phyloP scores from a whole-genome alignment of 2,329 filamentous ascomycete species.

The Talaromyces sp. region DNA sequence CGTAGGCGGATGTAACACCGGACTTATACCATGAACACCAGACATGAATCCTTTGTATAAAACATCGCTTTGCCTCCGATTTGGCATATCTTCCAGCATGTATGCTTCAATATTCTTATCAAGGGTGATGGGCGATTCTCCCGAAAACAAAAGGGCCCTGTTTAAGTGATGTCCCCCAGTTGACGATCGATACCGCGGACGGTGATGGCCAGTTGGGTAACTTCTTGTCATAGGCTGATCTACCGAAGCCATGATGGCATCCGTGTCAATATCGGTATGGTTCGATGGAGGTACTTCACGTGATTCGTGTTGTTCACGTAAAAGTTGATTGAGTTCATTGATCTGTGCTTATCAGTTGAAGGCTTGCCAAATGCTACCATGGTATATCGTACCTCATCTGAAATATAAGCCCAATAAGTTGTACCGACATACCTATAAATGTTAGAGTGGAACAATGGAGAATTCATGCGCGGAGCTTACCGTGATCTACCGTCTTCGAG shows the following conservation, averaged over 20 bases:
- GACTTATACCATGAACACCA: conserved; percentile 43
- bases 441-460: conserved; percentile 11
- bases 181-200: conserved; percentile 12
- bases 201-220: neutral
- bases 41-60: conserved; percentile 46
- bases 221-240: conserved; percentile 8
- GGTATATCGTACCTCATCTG: conserved; percentile 33
- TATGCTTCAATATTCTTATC: conserved; percentile 33
- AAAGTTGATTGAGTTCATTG: conserved; percentile 40
- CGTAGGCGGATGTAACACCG: conserved; percentile 41
- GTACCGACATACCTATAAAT: conserved; percentile 40
- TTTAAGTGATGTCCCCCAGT: conserved; percentile 29
- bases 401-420: conserved; percentile 44
- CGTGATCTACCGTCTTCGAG: conserved; percentile 39
- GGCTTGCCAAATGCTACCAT: neutral
- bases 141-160: conserved; percentile 34
- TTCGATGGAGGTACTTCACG: conserved; percentile 23
- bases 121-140: conserved; percentile 31
- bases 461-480: conserved; percentile 11
- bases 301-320: conserved; percentile 39
- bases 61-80: conserved; percentile 43
- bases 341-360: conserved; percentile 28
- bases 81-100: conserved; percentile 40
- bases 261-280: conserved; percentile 21
- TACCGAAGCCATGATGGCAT: conserved; percentile 19